Evolutionary conservation across 306 rosid species (phyloP), one percentile per base, ranked within the genome.

Genomic region (Sicyos baderoa): DNA sequence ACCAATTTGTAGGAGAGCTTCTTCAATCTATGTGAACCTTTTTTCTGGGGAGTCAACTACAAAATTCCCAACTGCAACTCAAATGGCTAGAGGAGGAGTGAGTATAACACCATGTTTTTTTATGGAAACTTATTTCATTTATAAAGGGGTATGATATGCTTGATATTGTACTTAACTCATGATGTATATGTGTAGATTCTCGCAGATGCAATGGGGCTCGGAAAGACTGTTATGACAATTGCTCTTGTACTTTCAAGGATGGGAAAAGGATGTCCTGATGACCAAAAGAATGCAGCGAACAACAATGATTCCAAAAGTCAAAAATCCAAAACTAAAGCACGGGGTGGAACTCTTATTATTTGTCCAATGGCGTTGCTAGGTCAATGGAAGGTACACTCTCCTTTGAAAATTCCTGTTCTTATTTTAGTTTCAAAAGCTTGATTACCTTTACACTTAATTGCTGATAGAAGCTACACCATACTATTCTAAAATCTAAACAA

Each of bases 181-280:
- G 54, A 32, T 17, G 19, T 53, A 6, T 29, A 29, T 56, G 29
- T 79, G 40, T 42, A 91, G 97, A 84, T 86, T 64, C 86, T 91
- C 45, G 97, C 89, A 7, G 97, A 91, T 82, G 96, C 96, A 17
- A 91, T 91, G 97, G 97, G 97, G 67, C 97, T 91, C 67, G 97
- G 97, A 51, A 91, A 91, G 84, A 88, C 97, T 23, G 97, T 91
- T 65, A 91, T 91, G 97, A 85, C 96, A 62, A 88, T 91, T 76
- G 84, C 89, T 58, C 76, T 91, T 76, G 85, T 88, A 69, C 96
- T 88, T 59, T 74, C 86, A 60, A 84, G 79, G 59, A 82, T 68
- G 60, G 83, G 84, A 52, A 79, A 78, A 74, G 77, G 72, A 15
- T 72, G 78, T 54, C 70, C 81, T 54, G 80, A 76, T 62, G 71